Evolutionary conservation across 1,284 basidiomycete genomes (phyloP).

Genomic region (Rhodotorula sp.): DNA sequence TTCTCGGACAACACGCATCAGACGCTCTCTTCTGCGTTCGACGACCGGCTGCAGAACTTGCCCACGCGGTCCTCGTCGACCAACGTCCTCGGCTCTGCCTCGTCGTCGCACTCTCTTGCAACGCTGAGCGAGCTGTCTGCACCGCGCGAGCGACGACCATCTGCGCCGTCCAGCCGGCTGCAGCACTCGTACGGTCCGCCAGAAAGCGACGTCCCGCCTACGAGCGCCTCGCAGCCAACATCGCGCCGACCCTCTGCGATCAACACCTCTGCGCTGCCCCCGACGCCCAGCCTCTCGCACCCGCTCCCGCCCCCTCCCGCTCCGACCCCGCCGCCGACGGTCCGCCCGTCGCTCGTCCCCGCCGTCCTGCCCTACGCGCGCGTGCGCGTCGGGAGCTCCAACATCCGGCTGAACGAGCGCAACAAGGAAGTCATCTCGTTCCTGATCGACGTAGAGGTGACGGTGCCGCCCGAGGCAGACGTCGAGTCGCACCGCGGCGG

Average conservation of each 20-base stretch:
- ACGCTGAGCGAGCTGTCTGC: neutral
- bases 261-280: neutral
- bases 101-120: neutral
- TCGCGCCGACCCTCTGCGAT: neutral
- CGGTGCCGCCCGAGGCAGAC: conserved; percentile 20
- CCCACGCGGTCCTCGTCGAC: neutral
- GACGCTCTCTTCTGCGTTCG: too few species aligned
- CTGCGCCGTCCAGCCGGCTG: neutral
- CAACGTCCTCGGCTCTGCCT: neutral
- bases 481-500: neutral
- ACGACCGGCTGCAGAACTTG: too few species aligned
- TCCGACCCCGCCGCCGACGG: neutral
- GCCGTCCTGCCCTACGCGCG: conserved; percentile 26
- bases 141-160: conserved; percentile 4
- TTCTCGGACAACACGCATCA: conserved; percentile 1
- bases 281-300: neutral
- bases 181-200: neutral
- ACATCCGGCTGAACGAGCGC: conserved; percentile 75
- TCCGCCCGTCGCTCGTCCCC: conserved; percentile 34
- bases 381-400: conserved; percentile 32
- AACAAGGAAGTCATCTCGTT: conserved; percentile 85
- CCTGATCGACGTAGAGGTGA: conserved; percentile 57
- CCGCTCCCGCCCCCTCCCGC: conserved; percentile 8
- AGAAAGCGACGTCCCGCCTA: neutral
- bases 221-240: neutral